phyloP scores from a whole-genome alignment of 2,329 filamentous ascomycete species.

The Chaetomiaceae sp. region DNA sequence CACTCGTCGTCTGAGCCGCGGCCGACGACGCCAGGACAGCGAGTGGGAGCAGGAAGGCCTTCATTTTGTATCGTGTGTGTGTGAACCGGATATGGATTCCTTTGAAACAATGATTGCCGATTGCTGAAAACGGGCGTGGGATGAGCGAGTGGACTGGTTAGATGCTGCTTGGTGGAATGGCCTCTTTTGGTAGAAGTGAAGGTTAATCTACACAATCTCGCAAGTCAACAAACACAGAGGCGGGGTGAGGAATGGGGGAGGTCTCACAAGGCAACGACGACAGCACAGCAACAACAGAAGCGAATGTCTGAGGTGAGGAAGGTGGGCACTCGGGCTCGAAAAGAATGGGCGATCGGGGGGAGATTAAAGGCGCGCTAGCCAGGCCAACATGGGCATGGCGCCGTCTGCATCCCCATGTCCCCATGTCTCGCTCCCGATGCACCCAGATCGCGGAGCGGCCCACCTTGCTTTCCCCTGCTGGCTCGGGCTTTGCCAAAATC shows the following conservation, averaged over 20 bases:
- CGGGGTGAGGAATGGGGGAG: constrained; percentile 1
- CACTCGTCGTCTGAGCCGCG: constrained; percentile 32
- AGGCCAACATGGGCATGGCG: constrained; percentile 5
- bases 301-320: background rate
- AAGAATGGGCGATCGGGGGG: constrained; percentile 6
- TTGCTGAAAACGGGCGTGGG: background rate
- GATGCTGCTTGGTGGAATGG: too few relatives aligned
- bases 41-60: constrained; percentile 39
- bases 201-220: background rate
- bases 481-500: constrained; percentile 8
- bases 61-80: constrained; percentile 35
- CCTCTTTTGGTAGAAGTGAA: background rate
- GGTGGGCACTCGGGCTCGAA: background rate
- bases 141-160: constrained; percentile 3
- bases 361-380: constrained; percentile 13
- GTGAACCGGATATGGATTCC: background rate
- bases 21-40: constrained; percentile 36
- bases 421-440: background rate
- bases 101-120: background rate
- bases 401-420: background rate
- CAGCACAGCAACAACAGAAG: constrained; percentile 7
- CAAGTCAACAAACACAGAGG: background rate
- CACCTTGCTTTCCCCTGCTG: background rate
- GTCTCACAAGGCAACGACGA: constrained; percentile 18
- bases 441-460: background rate